Percentiles rank a stretch among this genome's conserved stretches.
Conservation (phyloP, 208 protist genomes). For the Leishmania lainsoni region DNA sequence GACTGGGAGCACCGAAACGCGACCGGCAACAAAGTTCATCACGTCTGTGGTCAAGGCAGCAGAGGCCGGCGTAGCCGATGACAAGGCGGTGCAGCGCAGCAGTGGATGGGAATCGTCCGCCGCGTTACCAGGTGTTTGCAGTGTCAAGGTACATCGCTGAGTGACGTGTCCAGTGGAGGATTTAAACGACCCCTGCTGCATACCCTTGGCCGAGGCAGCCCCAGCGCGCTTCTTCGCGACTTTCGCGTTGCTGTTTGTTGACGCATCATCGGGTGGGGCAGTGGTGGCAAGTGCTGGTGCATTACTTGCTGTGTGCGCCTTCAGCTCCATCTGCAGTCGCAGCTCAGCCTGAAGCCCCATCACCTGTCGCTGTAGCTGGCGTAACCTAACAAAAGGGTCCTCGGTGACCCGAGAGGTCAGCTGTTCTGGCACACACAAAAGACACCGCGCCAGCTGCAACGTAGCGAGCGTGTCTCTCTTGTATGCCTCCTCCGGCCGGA, state of each 20-base stretch:
- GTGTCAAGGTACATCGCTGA: background rate
- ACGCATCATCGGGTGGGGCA: background rate
- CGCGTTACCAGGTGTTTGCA: background rate
- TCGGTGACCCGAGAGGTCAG: constrained; percentile 58
- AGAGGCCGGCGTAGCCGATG: background rate
- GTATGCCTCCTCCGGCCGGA: constrained; percentile 54
- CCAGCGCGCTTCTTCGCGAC: background rate
- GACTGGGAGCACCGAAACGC: constrained; percentile 64
- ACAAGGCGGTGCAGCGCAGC: background rate
- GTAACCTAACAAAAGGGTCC: constrained; percentile 75
- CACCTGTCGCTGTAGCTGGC: constrained; percentile 82
- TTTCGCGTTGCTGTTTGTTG: background rate
- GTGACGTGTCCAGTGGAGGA: background rate
- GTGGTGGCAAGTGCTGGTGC: background rate
- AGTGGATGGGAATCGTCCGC: background rate
- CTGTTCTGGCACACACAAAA: constrained; percentile 84
- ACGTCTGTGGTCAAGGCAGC: constrained; percentile 51
- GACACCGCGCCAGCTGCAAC: constrained; percentile 87
- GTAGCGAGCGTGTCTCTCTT: constrained; percentile 84
- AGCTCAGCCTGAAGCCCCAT: constrained; percentile 86
- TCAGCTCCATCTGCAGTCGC: constrained; percentile 91
- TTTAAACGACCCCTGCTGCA: background rate
- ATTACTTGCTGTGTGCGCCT: background rate
- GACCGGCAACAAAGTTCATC: constrained; percentile 64
- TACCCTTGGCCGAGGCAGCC: background rate